These are phyloP conservation scores for Phaeosphaeriaceae sp. DNA, from an alignment of 2,329 filamentous ascomycete species.

Conservation along the genomic window DNA sequence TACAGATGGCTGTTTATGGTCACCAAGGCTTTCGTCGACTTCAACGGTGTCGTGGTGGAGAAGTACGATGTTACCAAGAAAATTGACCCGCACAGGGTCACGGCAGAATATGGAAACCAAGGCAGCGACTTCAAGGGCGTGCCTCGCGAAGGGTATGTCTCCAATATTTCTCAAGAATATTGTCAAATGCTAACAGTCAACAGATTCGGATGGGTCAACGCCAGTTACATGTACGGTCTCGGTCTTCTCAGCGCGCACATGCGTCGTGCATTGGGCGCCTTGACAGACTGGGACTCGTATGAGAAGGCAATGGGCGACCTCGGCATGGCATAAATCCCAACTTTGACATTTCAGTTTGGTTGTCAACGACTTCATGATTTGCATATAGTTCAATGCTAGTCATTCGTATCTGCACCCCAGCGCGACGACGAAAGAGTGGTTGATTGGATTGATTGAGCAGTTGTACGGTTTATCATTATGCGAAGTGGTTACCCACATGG, in stretches of 20 bases:
- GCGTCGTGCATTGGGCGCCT: slow-evolving; percentile 83
- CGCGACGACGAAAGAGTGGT: not conserved
- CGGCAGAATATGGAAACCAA: slow-evolving; percentile 98
- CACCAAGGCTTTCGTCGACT: slow-evolving; percentile 97
- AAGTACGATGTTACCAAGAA: slow-evolving; percentile 97
- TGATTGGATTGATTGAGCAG: not conserved
- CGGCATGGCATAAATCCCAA: slow-evolving; percentile 26
- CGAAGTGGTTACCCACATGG: not conserved
- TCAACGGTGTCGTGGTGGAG: slow-evolving; percentile 97
- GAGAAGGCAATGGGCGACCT: slow-evolving; percentile 65
- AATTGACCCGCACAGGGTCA: slow-evolving; percentile 89
- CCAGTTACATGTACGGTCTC: slow-evolving; percentile 93
- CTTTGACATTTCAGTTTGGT: not conserved
- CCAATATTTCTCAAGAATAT: too few relatives aligned
- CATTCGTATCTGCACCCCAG: slow-evolving; percentile 2
- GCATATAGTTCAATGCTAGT: slow-evolving; percentile 7
- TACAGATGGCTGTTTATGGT: slow-evolving; percentile 99
- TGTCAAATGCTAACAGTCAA: slow-evolving; percentile 28
- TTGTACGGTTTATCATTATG: not conserved
- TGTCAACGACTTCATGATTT: slow-evolving; percentile 12
- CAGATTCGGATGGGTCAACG: slow-evolving; percentile 98
- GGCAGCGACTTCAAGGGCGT: slow-evolving; percentile 95
- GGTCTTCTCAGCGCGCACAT: slow-evolving; percentile 89
- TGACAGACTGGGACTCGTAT: slow-evolving; percentile 87
- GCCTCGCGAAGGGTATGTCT: slow-evolving; percentile 88